Evolutionary conservation across 805 yeast genomes (phyloP), one percentile per base, ranked within the genome.

Genomic region (Lachancea kluyveri): DNA sequence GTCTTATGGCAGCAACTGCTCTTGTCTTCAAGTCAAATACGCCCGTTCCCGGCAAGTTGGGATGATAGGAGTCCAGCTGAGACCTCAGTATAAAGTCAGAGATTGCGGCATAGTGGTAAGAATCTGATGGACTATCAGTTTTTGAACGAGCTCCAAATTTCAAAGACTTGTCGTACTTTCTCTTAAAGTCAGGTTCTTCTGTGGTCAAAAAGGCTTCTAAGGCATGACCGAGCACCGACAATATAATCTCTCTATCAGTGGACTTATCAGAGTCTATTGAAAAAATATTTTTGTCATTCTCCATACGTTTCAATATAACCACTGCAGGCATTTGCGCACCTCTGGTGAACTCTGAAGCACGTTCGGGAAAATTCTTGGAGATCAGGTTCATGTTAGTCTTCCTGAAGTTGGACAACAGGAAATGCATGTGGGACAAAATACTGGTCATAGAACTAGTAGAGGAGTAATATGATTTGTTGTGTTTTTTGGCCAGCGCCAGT

Each of bases 401-500:
- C 32, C 83, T 63, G 37, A 63, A 65, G 45, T 79, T 76, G 6
- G 85, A 75, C 23, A 92, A 50, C 7, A 84, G 59, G 37, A 66
- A 67, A 57, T 92, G 96, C 37, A 90, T 62, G 30, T 87, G 94
- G 3, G 77, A 65, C 26, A 90, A 65, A 1, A 78, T 59, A 1
- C 78, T 67, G 0, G 97, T 88, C 83, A 90, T 71, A 1, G 95
- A 82, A 12, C 94, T 82, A 0, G 97, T 87, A 1, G 96, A 86
- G 2, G 94, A 82, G 36, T 71, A 73, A 50, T 67, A 90, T 30
- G 48, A 47, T 6, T 44, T 41, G 0, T 45, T 29, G 22, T 23
- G 29, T 12, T 36, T 24, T 6, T 45, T 42, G 0, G 90, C 77
- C 7, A 80, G 53, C 4, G 62, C 32, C 1, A 70, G 46, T 28